phyloP scores from a whole-genome alignment of 257 asterid species.

The Capsicum chinense region DNA sequence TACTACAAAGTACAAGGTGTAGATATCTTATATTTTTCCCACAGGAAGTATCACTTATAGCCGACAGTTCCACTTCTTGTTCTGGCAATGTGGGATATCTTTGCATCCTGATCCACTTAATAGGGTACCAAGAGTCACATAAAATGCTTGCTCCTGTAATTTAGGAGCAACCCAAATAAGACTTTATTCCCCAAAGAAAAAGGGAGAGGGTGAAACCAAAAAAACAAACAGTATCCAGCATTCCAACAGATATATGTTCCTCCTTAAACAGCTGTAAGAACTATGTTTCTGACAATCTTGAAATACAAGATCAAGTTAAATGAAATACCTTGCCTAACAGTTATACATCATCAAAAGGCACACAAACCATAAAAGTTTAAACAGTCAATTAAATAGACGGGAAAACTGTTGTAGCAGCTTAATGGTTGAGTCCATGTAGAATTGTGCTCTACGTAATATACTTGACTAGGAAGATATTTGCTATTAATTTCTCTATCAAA shows the following conservation, averaged over 20 bases:
- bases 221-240: not conserved
- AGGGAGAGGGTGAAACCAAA: not conserved
- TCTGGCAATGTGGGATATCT: not conserved
- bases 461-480: constrained; percentile 7
- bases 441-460: not conserved
- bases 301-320: not conserved
- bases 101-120: constrained; percentile 12
- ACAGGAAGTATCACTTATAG: not conserved
- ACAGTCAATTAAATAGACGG: not conserved
- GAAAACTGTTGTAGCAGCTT: not conserved
- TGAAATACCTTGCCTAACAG: not conserved
- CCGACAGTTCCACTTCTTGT: constrained; percentile 24
- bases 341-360: not conserved
- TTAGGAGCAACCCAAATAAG: constrained; percentile 2
- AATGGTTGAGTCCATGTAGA: not conserved
- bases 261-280: not conserved
- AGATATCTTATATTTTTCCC: not conserved
- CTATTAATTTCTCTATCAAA: not conserved
- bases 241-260: not conserved
- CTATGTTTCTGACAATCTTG: not conserved
- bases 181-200: not conserved
- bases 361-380: not conserved
- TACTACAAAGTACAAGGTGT: constrained; percentile 17
- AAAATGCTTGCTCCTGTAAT: constrained; percentile 17
- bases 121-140: not conserved